Evolutionary conservation across 768 basidiomycete genomes (phyloP), one percentile per base, ranked within the genome.

Genomic region (Sutorius australiensis): DNA sequence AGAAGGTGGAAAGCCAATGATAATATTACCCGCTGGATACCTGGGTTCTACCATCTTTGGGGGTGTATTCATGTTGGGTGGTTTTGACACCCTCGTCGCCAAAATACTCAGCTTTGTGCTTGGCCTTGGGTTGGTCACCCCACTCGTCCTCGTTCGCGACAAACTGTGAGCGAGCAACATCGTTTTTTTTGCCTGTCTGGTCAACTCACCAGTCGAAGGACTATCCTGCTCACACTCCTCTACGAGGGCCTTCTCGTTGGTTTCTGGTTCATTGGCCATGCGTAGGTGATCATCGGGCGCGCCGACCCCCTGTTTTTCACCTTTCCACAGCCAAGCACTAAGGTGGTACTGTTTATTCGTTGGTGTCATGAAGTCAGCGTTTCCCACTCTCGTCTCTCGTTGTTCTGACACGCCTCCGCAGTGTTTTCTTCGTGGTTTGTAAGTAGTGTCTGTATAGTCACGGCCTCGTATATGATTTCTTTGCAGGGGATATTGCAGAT

Each of bases 231-330:
- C 38, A 94, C 91, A 21, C 61, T 90, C 21, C 67, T 84, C 10
- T 95, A 92, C 61, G 93, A 97, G 69, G 92, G 81, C 9, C 72
- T 97, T 21, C 75, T 98, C 43, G 80, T 98, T 51, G 94, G 91
- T 0, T 90, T 98, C 59, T 97, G 95, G 94, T 97, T 95, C 67
- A 83, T 94, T 40, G 92, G 87, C 64, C 95, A 98, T 68, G 93
- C 79, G 92, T 87, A 68, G 59, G 86, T 77, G 48, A 56, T 51
- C 17, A 19, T 43, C 27, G 16, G 38, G 34, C 37, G 28, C 17
- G 24, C 44, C 58, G 1, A 46, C 51, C 55, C 21, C 33, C 31
- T 44, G 45, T 55, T 33, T 57, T 44, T 45, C 34, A 64, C 46
- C 17, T 46, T 27, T 46, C 9, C 55, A 51, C 59, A 94, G 85